A percentile compares a stretch with the other conserved stretches of the same genome.
These are phyloP conservation scores for Trametes cingulata DNA, from an alignment of 768 basidiomycete species.

Conservation along the genomic window DNA sequence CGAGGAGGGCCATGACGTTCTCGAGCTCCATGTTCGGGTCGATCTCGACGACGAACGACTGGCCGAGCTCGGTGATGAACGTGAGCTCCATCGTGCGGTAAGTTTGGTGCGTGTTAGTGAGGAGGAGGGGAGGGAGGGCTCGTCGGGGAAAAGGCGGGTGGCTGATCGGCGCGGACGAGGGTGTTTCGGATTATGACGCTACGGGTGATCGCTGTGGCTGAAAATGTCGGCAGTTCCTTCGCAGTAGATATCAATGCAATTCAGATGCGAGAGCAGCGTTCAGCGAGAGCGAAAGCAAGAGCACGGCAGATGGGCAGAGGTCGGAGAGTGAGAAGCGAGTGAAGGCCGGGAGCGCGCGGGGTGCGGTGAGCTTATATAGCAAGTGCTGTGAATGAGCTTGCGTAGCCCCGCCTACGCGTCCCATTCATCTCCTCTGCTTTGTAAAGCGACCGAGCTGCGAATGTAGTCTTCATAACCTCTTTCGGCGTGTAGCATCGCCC, in stretches of 20 bases:
- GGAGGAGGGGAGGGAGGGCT: not conserved
- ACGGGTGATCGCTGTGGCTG: not conserved
- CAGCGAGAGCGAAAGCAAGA: not conserved
- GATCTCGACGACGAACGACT: slow-evolving; percentile 73
- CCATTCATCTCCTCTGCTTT: not conserved
- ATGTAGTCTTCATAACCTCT: not conserved
- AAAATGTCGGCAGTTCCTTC: no score
- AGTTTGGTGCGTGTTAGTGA: not conserved
- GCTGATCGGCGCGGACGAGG: slow-evolving; percentile 1
- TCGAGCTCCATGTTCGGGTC: slow-evolving; percentile 90
- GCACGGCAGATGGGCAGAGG: not conserved
- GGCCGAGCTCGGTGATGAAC: slow-evolving; percentile 67
- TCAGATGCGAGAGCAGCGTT: no score
- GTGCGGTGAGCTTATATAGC: slow-evolving; percentile 12
- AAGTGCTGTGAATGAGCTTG: slow-evolving; percentile 8
- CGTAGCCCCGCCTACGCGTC: slow-evolving; percentile 7
- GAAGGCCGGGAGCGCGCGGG: not conserved
- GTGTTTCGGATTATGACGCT: slow-evolving; percentile 3
- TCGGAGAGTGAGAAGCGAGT: not conserved
- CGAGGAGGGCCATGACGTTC: slow-evolving; percentile 91
- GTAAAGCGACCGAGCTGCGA: not conserved
- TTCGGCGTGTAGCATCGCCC: no score
- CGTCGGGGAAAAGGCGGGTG: not conserved
- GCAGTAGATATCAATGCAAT: not conserved
- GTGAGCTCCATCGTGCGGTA: slow-evolving; percentile 60